Percentiles rank a stretch among this genome's conserved stretches.
Conservation (phyloP, 148 eudicot genomes). For the Fallopia convolvulus region DNA sequence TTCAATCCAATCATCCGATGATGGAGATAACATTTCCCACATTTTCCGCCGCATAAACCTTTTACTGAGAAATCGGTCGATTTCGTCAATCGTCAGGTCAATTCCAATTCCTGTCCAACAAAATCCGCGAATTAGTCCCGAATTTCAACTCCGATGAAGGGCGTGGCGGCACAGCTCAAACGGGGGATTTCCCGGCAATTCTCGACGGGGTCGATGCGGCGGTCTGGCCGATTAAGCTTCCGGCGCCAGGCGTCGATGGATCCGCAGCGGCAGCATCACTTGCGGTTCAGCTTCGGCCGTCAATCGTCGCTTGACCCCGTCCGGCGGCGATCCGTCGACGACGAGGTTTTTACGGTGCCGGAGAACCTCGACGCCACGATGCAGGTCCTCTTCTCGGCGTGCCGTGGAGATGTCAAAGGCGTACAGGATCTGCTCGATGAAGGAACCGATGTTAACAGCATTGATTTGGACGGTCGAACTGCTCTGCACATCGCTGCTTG, state of each 20-base stretch:
- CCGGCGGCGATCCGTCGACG: conserved; percentile 38
- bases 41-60: not conserved
- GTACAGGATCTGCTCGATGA: conserved; percentile 65
- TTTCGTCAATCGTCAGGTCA: not conserved
- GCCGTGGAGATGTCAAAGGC: conserved; percentile 62
- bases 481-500: conserved; percentile 94
- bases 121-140: not conserved
- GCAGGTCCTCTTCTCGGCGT: conserved; percentile 79
- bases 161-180: conserved; percentile 49
- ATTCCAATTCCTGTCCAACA: not conserved
- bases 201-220: conserved; percentile 66
- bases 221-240: conserved; percentile 59
- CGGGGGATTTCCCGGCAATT: conserved; percentile 91
- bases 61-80: not conserved
- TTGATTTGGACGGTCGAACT: conserved; percentile 92
- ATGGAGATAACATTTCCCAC: not conserved
- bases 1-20: not conserved
- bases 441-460: conserved; percentile 84
- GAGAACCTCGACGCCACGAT: conserved; percentile 83
- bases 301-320: conserved; percentile 94
- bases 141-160: conserved; percentile 28
- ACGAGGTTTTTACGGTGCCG: conserved; percentile 43
- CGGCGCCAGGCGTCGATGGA: conserved; percentile 74
- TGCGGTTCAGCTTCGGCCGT: conserved; percentile 83
- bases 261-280: conserved; percentile 43